Conservation (phyloP, 306 rosid species). For the Corylus avellana region DNA sequence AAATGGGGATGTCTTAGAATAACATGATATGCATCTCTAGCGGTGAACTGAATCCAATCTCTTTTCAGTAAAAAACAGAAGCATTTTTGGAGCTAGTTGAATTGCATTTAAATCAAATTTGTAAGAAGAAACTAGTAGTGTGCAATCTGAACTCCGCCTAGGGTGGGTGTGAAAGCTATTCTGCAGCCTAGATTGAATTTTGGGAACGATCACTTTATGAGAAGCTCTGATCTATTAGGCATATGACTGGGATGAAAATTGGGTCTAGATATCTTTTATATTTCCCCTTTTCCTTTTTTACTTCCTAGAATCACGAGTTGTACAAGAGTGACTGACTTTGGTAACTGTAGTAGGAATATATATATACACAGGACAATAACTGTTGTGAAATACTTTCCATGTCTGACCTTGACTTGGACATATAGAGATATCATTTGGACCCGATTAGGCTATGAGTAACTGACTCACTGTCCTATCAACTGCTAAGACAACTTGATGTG, state of each 20-base stretch:
- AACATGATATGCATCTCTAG: too few relatives aligned
- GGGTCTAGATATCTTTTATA: neutral
- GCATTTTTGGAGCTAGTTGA: too few relatives aligned
- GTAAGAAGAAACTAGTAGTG: neutral
- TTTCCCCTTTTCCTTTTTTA: neutral
- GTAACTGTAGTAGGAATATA: neutral
- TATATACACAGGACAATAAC: too few relatives aligned
- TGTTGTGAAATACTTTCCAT: neutral
- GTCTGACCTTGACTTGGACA: neutral
- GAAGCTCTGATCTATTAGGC: conserved; percentile 7
- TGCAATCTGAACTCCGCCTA: neutral
- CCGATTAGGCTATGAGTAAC: neutral
- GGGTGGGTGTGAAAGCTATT: neutral
- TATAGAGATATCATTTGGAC: neutral
- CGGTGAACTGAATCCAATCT: too few relatives aligned
- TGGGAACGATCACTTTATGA: neutral
- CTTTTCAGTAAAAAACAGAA: too few relatives aligned
- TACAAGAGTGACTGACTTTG: neutral
- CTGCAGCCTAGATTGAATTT: neutral
- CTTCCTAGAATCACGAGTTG: neutral
- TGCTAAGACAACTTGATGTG: neutral
- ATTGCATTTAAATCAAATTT: too few relatives aligned
- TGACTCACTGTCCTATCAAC: neutral
- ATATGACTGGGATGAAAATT: neutral
- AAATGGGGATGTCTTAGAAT: too few relatives aligned